Evolutionary conservation across 2,329 filamentous ascomycete species (phyloP), one percentile per base, ranked within the genome.

Genomic region (Thelonectria rubi): DNA sequence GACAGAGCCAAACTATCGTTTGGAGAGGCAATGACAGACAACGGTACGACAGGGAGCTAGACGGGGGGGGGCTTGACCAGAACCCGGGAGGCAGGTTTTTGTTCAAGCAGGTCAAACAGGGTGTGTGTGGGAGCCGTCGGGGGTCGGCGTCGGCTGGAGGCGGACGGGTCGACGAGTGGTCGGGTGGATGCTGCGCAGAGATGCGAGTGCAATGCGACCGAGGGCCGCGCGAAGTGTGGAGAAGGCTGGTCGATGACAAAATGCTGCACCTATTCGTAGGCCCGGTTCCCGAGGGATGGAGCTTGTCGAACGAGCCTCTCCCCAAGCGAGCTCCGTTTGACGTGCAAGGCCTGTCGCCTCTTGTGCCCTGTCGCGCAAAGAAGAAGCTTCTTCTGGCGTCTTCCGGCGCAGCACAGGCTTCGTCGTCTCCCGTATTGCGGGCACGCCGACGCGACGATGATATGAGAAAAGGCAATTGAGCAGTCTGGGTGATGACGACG

Each of bases 151-250:
- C 51, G 57, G 64, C 21, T 53, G 50, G 21, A 17, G 17, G 20
- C 17, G 20, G 34, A 17, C 49, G 58, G 49, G 46, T 60, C 46
- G 58, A 24, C 45, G 46, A 59, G 56, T 53, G 45, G 40, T 45
- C 39, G 45, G 37, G 48, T 58, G 55, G 55, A 52, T 58, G 55
- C 55, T 59, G 48, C n/a, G 43, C 40, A 45, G 58, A 43, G 52
- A 47, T 59, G 65, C 55, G 56, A 69, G 68, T 69, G 64, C 62
- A 67, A 69, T 69, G 67, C 68, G 65, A 70, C 65, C 51, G 67
- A 69, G 62, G 67, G 63, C 52, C 47, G 67, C 60, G 65, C 65
- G 67, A 62, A 67, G 26, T 70, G 68, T 69, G 68, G 68, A 69
- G 68, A 69, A 69, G 40, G 69, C 58, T 55, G 58, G 52, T 60